Evolutionary conservation across 2,329 filamentous ascomycete genomes (phyloP), one percentile per base, ranked within the genome.

Genomic region (Microsporum audouinii): DNA sequence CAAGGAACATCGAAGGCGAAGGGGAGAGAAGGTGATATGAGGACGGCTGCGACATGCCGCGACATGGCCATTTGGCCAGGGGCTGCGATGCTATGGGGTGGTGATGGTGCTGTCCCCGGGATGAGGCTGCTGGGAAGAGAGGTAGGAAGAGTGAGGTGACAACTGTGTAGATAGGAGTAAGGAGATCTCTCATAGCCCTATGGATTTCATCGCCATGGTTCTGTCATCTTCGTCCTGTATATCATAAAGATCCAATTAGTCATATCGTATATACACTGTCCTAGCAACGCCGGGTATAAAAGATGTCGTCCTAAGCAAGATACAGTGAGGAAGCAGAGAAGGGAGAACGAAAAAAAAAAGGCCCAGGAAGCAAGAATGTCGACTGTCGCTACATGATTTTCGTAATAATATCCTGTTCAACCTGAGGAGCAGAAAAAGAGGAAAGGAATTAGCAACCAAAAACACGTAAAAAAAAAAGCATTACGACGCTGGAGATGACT

Each of bases 351-450:
- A 23, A 23, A 1, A 23, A 23, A 23, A 23, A 23, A 1, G 17
- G 17, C 17, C 29, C 29, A 41, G 27, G 36, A 57, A 45, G 49
- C 23, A 45, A 56, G 17, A 49, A 49, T 57, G 27, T 5, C 59
- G 41, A 7, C 41, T 17, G 31, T 41, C 29, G 57, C 60, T 63
- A 60, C 87, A 91, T 91, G 78, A 95, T 89, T 78, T 89, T 92
- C 70, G 88, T 91, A 75, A 91, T 85, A 78, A 79, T 77, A 70
- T 91, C 88, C 79, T 91, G 88, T 80, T 92, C 88, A 77, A 90
- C 87, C 88, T 92, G 84, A 75, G 73, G 29, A 53, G 39, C 49
- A 34, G 31, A 53, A 34, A 53, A n/a, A 53, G 29, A 33, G 33
- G 49, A 12, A 53, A 29, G 49, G 31, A 31, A 23, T 57, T 41